phyloP scores from a whole-genome alignment of 345 rosid genomes.

The Eucalyptus polyanthemos region DNA sequence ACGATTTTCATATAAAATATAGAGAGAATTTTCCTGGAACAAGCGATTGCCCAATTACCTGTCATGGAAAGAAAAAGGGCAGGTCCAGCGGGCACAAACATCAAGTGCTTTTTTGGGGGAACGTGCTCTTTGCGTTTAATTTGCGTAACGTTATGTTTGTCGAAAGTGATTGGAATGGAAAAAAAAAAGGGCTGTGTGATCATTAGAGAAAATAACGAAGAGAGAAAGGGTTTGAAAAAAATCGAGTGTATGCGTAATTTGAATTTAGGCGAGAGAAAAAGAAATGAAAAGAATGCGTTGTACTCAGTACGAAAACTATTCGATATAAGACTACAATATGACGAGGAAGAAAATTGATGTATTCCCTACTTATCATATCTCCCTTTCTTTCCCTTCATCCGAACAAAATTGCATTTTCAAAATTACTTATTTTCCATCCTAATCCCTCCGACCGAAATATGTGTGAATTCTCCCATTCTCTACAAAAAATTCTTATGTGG shows the following conservation, averaged over 20 bases:
- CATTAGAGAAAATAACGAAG: neutral
- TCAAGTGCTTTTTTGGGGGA: neutral
- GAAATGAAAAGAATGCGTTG: neutral
- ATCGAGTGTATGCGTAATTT: neutral
- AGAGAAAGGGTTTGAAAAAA: neutral
- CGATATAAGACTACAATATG: neutral
- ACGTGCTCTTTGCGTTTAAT: neutral
- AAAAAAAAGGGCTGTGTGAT: neutral
- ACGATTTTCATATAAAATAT: neutral
- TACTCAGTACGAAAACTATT: no score
- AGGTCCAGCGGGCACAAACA: neutral
- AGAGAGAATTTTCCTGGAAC: neutral
- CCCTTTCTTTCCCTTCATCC: neutral
- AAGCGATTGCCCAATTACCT: neutral
- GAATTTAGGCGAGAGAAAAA: neutral
- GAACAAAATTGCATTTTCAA: neutral
- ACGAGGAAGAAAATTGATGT: neutral
- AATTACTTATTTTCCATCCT: neutral
- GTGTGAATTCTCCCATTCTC: neutral
- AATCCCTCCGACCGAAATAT: neutral
- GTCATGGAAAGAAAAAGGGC: neutral
- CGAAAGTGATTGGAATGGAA: neutral
- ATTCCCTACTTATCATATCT: neutral
- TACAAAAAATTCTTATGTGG: accelerated
- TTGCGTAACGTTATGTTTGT: neutral